Evolutionary conservation across 768 basidiomycete species (phyloP), one percentile per base, ranked within the genome.

Genomic region (Zangia roseola): DNA sequence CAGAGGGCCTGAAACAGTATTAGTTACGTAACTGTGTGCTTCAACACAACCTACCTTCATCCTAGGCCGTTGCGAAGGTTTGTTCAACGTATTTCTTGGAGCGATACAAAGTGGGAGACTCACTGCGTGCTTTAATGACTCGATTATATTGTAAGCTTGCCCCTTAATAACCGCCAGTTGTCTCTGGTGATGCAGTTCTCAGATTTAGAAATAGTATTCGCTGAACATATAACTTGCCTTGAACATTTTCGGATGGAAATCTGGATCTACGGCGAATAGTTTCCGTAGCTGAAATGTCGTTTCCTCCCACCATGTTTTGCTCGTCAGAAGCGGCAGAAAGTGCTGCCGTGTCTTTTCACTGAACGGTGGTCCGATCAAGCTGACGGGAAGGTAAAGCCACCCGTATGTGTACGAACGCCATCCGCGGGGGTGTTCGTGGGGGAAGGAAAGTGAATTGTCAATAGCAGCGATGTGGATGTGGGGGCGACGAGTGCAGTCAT

Each of bases 91-190:
- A 9, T 28, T 39, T 38, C 25, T 40, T 33, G 23, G 13, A n/a
- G 13, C 16, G 12, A 37, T 38, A 25, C 20, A n/a, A 59, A 47
- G 25, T 31, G 41, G 23, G 10, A 31, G 4, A 74, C 84, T 64
- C 62, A 90, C 89, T 17, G 72, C 63, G 63, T 93, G 91, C 58
- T 78, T 84, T 43, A 93, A 70, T 2, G 88, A 91, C 63, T 93
- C 87, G 2, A 94, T 78, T 31, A 94, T 86, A 58, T 94, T 93
- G 81, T 86, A 91, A 35, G 88, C 92, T 64, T 94, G 92, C 12
- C 91, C 92, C 70, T 94, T 94, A 50, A 95, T 86, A 5, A 95
- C 91, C n/a, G 91, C 86, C 47, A 94, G 69, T 76, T 95, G 93
- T 52, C 86, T 76, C 86, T 89, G 60, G 23, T 41, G 10, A 40